These are phyloP conservation scores for Diplotaxis tenuifolia DNA, from an alignment of 345 rosid genomes.

Conservation along the genomic window DNA sequence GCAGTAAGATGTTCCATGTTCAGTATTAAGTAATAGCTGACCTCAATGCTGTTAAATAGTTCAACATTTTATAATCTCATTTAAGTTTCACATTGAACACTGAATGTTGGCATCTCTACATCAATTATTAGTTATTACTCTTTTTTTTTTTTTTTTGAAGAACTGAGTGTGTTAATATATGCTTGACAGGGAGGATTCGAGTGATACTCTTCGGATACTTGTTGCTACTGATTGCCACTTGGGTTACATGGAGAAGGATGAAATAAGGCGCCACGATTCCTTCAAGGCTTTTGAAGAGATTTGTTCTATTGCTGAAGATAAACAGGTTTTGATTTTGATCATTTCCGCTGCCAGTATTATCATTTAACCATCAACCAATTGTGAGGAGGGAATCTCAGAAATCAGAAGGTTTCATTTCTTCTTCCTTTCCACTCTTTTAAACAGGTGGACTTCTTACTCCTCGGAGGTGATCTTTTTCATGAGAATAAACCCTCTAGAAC, in stretches of 20 bases:
- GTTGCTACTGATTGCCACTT: slow-evolving; percentile 95
- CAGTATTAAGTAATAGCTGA: background rate
- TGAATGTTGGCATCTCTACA: background rate
- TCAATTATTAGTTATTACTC: background rate
- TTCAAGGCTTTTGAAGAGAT: slow-evolving; percentile 94
- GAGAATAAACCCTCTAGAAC: slow-evolving; percentile 98
- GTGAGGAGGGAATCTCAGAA: background rate
- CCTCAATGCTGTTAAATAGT: background rate
- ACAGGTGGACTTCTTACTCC: slow-evolving; percentile 90
- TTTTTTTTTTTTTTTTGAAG: background rate
- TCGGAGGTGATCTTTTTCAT: slow-evolving; percentile 98
- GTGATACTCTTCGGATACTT: slow-evolving; percentile 67
- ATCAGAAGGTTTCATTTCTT: background rate
- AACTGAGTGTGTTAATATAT: background rate
- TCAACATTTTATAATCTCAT: background rate
- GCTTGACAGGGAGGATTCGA: slow-evolving; percentile 57
- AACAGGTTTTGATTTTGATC: slow-evolving; percentile 46
- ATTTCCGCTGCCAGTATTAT: slow-evolving; percentile 12
- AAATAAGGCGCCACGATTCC: slow-evolving; percentile 88
- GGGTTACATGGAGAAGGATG: slow-evolving; percentile 99
- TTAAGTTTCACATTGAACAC: background rate
- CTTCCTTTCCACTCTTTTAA: background rate
- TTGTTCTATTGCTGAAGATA: slow-evolving; percentile 87
- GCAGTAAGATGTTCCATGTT: background rate
- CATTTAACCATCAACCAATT: too few relatives aligned